A percentile compares a stretch with the other conserved stretches of the same genome.
Evolutionary conservation across 805 yeast genomes (phyloP).

Genomic region (Starmerella stigmatis): DNA sequence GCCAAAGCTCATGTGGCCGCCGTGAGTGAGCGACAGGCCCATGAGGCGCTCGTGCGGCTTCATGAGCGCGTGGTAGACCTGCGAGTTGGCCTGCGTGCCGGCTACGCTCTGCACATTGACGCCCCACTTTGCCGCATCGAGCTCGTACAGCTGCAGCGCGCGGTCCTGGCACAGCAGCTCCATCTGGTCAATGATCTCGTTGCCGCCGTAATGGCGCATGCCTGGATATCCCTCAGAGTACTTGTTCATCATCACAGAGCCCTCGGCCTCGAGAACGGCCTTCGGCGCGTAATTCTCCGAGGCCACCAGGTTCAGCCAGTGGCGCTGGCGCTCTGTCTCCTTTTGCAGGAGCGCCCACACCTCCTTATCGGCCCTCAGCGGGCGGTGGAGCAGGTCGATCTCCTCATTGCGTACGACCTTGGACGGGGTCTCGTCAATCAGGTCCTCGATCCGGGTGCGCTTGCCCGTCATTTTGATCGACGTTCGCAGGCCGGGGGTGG

Average conservation of each 20-base stretch:
- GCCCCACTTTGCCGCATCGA: constrained; percentile 82
- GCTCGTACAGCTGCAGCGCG: constrained; percentile 77
- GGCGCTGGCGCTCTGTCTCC: constrained; percentile 81
- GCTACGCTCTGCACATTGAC: constrained; percentile 93
- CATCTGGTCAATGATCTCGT: constrained; percentile 87
- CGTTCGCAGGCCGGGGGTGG: not conserved
- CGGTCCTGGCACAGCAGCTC: constrained; percentile 87
- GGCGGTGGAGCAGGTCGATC: constrained; percentile 4
- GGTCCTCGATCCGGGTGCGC: constrained; percentile 2
- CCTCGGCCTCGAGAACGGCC: constrained; percentile 90
- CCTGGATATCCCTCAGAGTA: constrained; percentile 99
- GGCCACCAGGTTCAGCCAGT: constrained; percentile 87
- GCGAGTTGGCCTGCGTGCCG: constrained; percentile 95
- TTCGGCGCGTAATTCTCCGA: constrained; percentile 94
- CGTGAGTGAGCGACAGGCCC: constrained; percentile 97
- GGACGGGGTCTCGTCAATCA: not conserved
- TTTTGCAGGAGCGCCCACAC: constrained; percentile 37
- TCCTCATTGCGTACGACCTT: not conserved
- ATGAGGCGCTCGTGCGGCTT: constrained; percentile 92
- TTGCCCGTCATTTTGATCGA: not conserved
- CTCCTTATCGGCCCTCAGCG: constrained; percentile 30
- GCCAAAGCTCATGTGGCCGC: constrained; percentile 98
- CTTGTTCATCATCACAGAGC: constrained; percentile 94
- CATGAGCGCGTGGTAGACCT: constrained; percentile 90
- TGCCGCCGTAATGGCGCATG: constrained; percentile 97